Evolutionary conservation across 2,329 filamentous ascomycete genomes (phyloP).

Genomic region (Aspergillus pseudoglaucus): DNA sequence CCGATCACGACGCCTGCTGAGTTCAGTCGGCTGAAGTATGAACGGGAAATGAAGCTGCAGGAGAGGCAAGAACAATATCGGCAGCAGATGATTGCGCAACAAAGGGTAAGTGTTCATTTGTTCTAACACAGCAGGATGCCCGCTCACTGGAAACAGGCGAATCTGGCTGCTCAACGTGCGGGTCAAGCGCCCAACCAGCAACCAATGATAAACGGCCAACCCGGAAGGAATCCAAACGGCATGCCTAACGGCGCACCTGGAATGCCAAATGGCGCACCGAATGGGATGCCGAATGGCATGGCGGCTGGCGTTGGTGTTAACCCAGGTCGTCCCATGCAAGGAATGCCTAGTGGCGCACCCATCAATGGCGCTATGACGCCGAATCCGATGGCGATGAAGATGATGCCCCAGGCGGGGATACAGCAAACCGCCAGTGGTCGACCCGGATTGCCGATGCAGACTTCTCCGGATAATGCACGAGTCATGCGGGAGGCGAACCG

Average conservation of each 20-base stretch:
- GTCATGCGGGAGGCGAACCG: constrained; percentile 44
- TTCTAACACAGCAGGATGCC: constrained; percentile 8
- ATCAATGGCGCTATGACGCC: constrained; percentile 48
- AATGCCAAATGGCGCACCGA: constrained; percentile 34
- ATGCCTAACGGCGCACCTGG: constrained; percentile 29
- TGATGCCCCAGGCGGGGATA: constrained; percentile 53
- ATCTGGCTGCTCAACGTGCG: constrained; percentile 37
- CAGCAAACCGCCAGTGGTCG: constrained; percentile 37
- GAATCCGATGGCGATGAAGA: constrained; percentile 54
- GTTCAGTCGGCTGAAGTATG: constrained; percentile 82
- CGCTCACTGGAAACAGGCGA: constrained; percentile 22
- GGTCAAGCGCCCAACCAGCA: constrained; percentile 38
- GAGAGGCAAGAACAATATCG: constrained; percentile 55
- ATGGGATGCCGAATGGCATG: constrained; percentile 44
- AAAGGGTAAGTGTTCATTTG: constrained; percentile 38
- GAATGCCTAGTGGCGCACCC: constrained; percentile 31
- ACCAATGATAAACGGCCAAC: constrained; percentile 26
- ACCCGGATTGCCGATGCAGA: constrained; percentile 47
- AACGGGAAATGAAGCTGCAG: constrained; percentile 66
- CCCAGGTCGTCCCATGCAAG: constrained; percentile 37
- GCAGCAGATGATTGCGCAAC: constrained; percentile 55
- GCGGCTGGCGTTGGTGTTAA: constrained; percentile 29
- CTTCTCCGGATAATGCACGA: constrained; percentile 44
- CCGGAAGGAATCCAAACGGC: constrained; percentile 35
- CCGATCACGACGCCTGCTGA: constrained; percentile 73